phyloP scores from a whole-genome alignment of 768 basidiomycete genomes.

The Tylopilus felleus region DNA sequence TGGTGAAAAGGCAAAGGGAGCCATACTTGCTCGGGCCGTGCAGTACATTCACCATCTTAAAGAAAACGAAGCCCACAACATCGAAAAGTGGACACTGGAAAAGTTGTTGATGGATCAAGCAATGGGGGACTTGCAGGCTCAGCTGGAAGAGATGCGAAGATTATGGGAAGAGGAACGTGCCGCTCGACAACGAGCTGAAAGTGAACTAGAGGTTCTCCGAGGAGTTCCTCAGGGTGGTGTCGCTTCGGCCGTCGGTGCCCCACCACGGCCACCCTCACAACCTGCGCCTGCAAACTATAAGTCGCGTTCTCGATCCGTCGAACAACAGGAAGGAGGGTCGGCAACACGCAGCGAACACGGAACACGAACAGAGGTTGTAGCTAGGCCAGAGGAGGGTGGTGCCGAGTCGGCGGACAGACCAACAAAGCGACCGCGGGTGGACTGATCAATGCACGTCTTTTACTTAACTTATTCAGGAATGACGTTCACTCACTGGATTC shows the following conservation, averaged over 20 bases:
- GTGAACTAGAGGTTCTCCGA: slow-evolving; percentile 58
- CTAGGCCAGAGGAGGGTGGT: slow-evolving; percentile 15
- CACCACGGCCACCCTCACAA: slow-evolving; percentile 19
- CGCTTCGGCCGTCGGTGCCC: neutral
- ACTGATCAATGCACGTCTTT: slow-evolving; percentile 16
- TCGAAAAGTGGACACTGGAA: slow-evolving; percentile 92
- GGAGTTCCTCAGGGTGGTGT: slow-evolving; percentile 29
- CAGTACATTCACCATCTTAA: slow-evolving; percentile 91
- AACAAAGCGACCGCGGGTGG: slow-evolving; percentile 32
- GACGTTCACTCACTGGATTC: slow-evolving; percentile 7
- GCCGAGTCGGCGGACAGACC: slow-evolving; percentile 24
- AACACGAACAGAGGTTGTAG: slow-evolving; percentile 21
- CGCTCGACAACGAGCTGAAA: slow-evolving; percentile 55
- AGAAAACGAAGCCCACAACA: slow-evolving; percentile 86
- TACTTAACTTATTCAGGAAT: slow-evolving; percentile 19
- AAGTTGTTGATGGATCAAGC: slow-evolving; percentile 91
- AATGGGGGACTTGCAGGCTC: slow-evolving; percentile 81
- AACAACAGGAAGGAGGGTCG: slow-evolving; percentile 22
- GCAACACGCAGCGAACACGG: slow-evolving; percentile 7
- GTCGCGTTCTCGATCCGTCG: slow-evolving; percentile 28
- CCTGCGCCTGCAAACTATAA: slow-evolving; percentile 9
- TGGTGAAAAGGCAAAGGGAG: slow-evolving; percentile 87
- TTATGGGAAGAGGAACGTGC: slow-evolving; percentile 77
- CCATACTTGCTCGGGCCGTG: slow-evolving; percentile 83
- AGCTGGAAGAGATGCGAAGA: slow-evolving; percentile 78